Percentiles rank a stretch among this genome's conserved stretches.
These are phyloP conservation scores for Pythium phragmitis DNA, from an alignment of 352 stramenopile genomes.

Conservation along the genomic window DNA sequence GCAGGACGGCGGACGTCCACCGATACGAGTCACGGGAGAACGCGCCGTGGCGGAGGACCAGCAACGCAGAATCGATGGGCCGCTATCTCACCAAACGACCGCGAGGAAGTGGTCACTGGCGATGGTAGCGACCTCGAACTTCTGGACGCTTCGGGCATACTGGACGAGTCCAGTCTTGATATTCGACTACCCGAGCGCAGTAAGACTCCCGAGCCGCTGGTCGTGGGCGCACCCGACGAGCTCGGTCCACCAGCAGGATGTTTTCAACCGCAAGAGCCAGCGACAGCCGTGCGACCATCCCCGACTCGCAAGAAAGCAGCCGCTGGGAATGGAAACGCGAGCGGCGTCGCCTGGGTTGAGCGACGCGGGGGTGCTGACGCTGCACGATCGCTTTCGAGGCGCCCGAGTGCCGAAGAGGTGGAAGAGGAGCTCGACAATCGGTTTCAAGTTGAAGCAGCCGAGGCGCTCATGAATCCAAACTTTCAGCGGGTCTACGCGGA, in stretches of 20 bases:
- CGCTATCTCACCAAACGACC: slow-evolving; percentile 35
- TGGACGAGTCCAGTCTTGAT: slow-evolving; percentile 51
- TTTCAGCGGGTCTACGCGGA: slow-evolving; percentile 81
- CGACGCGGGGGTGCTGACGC: not conserved
- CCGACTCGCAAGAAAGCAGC: slow-evolving; percentile 10
- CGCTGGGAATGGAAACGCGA: not conserved
- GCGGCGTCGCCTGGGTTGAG: not conserved
- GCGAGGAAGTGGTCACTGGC: slow-evolving; percentile 36
- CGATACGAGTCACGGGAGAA: slow-evolving; percentile 24
- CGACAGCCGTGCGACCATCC: not conserved
- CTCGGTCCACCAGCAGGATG: not conserved
- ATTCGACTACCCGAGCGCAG: slow-evolving; percentile 60
- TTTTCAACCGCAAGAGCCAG: slow-evolving; percentile 13
- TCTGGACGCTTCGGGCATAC: slow-evolving; percentile 35
- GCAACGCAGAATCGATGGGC: slow-evolving; percentile 42
- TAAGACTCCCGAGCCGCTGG: slow-evolving; percentile 19
- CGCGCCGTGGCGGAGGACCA: not conserved
- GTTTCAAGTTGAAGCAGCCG: slow-evolving; percentile 48
- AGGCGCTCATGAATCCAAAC: slow-evolving; percentile 78
- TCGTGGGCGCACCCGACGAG: not conserved
- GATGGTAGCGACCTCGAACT: slow-evolving; percentile 46
- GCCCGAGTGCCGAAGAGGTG: slow-evolving; percentile 22
- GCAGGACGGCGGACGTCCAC: slow-evolving; percentile 34
- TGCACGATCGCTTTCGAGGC: not conserved
- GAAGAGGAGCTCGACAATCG: slow-evolving; percentile 25